phyloP scores from a whole-genome alignment of 352 stramenopile species.

The Pythium grandisporangium region DNA sequence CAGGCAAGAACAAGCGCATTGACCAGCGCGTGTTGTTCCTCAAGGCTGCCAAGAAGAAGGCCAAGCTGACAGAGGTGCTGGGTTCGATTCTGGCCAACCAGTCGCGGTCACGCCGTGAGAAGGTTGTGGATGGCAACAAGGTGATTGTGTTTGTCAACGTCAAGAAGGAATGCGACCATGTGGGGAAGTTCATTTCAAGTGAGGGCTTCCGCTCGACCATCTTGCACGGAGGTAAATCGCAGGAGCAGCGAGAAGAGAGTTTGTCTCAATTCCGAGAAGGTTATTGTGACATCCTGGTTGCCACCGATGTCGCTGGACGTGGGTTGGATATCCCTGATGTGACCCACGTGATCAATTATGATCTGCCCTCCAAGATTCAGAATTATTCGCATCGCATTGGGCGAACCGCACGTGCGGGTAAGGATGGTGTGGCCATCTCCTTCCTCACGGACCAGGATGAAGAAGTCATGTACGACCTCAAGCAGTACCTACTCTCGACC shows the following conservation, averaged over 20 bases:
- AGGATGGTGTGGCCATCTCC: constrained; percentile 95
- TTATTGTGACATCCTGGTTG: constrained; percentile 87
- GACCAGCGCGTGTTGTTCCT: constrained; percentile 94
- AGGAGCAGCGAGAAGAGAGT: constrained; percentile 93
- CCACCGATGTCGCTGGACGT: constrained; percentile 92
- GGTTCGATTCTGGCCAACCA: constrained; percentile 73
- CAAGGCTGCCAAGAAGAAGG: constrained; percentile 87
- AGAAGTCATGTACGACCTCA: constrained; percentile 95
- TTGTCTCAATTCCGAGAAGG: constrained; percentile 87
- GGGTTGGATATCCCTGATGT: constrained; percentile 99
- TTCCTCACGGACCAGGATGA: constrained; percentile 97
- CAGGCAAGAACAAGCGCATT: constrained; percentile 98
- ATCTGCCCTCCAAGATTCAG: constrained; percentile 97
- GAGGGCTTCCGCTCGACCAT: constrained; percentile 89
- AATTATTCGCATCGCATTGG: constrained; percentile 98
- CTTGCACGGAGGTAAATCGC: constrained; percentile 96
- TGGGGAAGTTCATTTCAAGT: constrained; percentile 90
- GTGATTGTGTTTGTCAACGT: constrained; percentile 99
- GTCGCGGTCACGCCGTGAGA: constrained; percentile 58
- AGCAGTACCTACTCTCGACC: constrained; percentile 95
- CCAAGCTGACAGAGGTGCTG: constrained; percentile 79
- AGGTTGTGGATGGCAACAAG: constrained; percentile 81
- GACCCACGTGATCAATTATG: constrained; percentile 98
- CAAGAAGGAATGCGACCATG: constrained; percentile 96
- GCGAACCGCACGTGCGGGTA: constrained; percentile 95